Conservation (phyloP, 2,329 filamentous ascomycete genomes). For the Alternaria arbusti region DNA sequence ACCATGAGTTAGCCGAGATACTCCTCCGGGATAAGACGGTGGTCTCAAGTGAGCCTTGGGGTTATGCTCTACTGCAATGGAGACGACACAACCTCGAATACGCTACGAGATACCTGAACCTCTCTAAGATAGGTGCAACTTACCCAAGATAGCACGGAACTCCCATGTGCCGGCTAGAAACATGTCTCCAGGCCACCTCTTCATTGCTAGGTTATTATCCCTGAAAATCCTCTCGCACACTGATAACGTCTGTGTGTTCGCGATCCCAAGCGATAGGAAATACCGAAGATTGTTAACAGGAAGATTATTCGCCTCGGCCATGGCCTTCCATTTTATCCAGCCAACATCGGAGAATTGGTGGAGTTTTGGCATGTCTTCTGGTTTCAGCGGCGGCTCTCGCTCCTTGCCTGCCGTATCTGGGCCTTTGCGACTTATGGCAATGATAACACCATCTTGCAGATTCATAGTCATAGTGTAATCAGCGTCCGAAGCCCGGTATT, state of each 20-base stretch:
- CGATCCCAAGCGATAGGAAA: conserved; percentile 22
- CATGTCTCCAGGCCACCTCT: conserved; percentile 21
- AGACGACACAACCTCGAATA: not conserved
- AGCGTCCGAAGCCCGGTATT: conserved; percentile 20
- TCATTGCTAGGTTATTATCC: conserved; percentile 8
- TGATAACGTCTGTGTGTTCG: conserved; percentile 18
- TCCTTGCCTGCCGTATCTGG: conserved; percentile 15
- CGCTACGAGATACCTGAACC: not conserved
- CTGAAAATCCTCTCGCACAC: conserved; percentile 16
- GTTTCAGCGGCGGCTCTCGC: conserved; percentile 12
- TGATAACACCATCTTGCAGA: conserved; percentile 22
- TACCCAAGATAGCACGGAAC: conserved; percentile 25
- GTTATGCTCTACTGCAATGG: not conserved
- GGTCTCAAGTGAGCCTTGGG: not conserved
- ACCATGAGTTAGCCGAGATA: not conserved
- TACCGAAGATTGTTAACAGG: conserved; percentile 18
- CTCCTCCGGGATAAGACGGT: not conserved
- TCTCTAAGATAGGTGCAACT: not conserved
- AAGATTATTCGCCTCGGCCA: not conserved
- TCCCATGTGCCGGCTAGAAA: conserved; percentile 18
- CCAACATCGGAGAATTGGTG: conserved; percentile 27
- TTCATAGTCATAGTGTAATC: conserved; percentile 22
- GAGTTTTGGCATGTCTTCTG: conserved; percentile 14
- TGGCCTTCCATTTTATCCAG: conserved; percentile 19
- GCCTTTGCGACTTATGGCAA: conserved; percentile 20